Conservation (phyloP, 352 stramenopile genomes). For the Plasmopara viticola region DNA sequence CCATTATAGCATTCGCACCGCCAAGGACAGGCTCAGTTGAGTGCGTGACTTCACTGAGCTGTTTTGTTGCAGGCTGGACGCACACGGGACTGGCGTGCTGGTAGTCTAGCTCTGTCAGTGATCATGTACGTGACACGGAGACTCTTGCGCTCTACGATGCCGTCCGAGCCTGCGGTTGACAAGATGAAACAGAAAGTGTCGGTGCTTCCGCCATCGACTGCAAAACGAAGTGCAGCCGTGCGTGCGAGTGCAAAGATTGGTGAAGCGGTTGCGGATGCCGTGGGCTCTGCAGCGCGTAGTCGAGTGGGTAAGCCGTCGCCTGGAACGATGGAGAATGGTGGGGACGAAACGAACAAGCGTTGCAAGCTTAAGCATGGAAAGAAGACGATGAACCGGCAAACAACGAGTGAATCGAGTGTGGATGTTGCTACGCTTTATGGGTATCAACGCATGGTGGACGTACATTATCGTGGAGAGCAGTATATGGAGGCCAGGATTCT, state of each 20-base stretch:
- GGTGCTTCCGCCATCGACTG: constrained; percentile 11
- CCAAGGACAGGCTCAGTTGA: not conserved
- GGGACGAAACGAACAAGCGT: constrained; percentile 16
- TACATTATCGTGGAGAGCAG: constrained; percentile 41
- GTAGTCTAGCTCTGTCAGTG: not conserved
- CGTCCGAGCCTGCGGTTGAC: constrained; percentile 7
- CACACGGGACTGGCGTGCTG: too few species aligned
- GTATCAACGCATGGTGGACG: constrained; percentile 49
- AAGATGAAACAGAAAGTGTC: constrained; percentile 14
- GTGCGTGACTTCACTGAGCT: not conserved
- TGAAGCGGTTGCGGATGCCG: constrained; percentile 7
- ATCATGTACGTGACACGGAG: constrained; percentile 62
- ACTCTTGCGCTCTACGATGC: constrained; percentile 53
- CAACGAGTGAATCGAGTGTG: constrained; percentile 2
- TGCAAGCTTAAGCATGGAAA: constrained; percentile 21
- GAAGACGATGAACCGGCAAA: constrained; percentile 11
- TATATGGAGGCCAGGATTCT: constrained; percentile 64
- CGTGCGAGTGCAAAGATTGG: constrained; percentile 17
- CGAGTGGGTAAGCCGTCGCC: constrained; percentile 11
- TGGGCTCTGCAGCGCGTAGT: constrained; percentile 2
- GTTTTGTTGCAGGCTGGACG: too few species aligned
- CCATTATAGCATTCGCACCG: constrained; percentile 2
- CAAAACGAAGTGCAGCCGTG: constrained; percentile 16
- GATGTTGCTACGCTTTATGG: constrained; percentile 19
- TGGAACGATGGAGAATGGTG: constrained; percentile 11